Evolutionary conservation across 2,329 filamentous ascomycete genomes (phyloP).

Genomic region (Didymella exigua): DNA sequence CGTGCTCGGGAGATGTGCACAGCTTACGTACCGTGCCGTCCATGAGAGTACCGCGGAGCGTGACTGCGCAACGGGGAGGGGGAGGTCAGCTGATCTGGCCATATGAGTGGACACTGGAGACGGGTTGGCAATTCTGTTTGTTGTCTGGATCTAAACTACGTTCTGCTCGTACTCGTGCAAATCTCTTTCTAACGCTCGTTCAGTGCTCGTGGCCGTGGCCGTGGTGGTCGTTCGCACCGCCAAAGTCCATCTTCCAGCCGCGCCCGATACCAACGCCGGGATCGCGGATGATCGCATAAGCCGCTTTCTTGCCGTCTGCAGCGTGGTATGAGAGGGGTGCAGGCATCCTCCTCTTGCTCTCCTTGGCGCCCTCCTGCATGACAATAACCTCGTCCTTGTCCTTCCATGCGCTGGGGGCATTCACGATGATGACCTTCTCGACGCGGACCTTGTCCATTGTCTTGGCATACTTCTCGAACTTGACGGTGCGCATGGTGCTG

Average conservation of each 20-base stretch:
- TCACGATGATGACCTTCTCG: conserved; percentile 84
- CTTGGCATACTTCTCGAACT: conserved; percentile 77
- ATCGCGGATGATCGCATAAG: conserved; percentile 68
- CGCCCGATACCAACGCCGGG: conserved; percentile 66
- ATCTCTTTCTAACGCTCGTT: too few species aligned
- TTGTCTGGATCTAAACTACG: too few species aligned
- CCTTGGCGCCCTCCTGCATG: conserved; percentile 63
- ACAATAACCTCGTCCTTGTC: conserved; percentile 66
- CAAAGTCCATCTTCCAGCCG: conserved; percentile 68
- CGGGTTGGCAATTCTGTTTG: too few species aligned
- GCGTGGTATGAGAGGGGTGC: conserved; percentile 66
- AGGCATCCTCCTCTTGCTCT: conserved; percentile 51
- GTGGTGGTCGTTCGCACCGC: conserved; percentile 20
- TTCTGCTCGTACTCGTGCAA: too few species aligned
- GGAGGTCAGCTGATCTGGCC: too few species aligned
- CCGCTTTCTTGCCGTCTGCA: conserved; percentile 60
- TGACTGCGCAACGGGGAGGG: too few species aligned
- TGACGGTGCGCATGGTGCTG: conserved; percentile 59
- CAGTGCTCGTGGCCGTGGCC: conserved; percentile 35
- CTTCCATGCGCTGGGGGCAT: conserved; percentile 75
- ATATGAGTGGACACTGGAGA: too few species aligned
- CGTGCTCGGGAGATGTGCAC: too few species aligned
- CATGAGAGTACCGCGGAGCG: too few species aligned
- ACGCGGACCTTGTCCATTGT: conserved; percentile 77
- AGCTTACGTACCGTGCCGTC: too few species aligned